Percentiles rank a stretch among this genome's conserved stretches.
Evolutionary conservation across 768 basidiomycete species (phyloP).

Genomic region (Lentinula lateritia): DNA sequence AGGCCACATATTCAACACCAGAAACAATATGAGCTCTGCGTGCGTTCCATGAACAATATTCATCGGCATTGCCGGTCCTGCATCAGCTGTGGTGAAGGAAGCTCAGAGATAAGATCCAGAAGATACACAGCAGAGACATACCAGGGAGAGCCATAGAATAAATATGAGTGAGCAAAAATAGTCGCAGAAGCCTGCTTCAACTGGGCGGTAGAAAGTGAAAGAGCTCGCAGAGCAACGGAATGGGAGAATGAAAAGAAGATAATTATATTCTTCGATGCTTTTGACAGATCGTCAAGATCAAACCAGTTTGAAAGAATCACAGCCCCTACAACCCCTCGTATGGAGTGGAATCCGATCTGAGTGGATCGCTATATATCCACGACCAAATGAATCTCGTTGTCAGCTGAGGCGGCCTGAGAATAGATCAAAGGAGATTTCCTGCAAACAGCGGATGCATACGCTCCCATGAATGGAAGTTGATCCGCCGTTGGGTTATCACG

Average conservation of each 20-base stretch:
- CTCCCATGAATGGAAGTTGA: no score
- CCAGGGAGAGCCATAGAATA: background rate
- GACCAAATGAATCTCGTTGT: no score
- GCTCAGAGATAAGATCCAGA: no score
- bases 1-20: constrained; percentile 45
- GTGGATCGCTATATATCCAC: background rate
- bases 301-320: background rate
- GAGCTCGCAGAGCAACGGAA: constrained; percentile 4
- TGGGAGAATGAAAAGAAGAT: constrained; percentile 1
- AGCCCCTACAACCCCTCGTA: background rate
- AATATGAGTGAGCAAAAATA: background rate
- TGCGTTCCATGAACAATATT: constrained; percentile 40
- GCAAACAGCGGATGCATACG: no score
- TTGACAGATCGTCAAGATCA: background rate
- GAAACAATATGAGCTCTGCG: constrained; percentile 31
- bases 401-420: no score
- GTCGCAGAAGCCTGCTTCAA: constrained; percentile 5
- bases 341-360: background rate
- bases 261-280: background rate
- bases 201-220: background rate
- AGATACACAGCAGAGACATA: background rate
- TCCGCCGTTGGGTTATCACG: no score
- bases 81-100: background rate
- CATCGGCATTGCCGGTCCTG: constrained; percentile 8
- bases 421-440: no score